A percentile compares a stretch with the other conserved stretches of the same genome.
Conservation (phyloP, 2,329 filamentous ascomycete genomes). For the Fusarium sp. region DNA sequence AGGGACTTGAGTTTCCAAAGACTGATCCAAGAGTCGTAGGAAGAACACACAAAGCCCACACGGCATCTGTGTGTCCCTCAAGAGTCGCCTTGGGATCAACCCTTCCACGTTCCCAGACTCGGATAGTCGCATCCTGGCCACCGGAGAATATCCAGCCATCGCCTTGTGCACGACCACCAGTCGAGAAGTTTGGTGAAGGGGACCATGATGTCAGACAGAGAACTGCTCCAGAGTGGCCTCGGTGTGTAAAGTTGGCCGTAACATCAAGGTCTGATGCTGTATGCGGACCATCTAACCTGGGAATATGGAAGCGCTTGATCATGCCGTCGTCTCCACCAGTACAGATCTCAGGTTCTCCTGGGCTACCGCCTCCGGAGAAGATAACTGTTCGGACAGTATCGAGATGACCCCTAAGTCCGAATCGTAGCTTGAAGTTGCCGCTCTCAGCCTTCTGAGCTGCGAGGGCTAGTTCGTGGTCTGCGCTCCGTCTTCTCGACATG, state of each 20-base stretch:
- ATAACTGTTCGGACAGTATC: slow-evolving; percentile 95
- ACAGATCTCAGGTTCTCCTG: slow-evolving; percentile 95
- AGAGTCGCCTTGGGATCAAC: slow-evolving; percentile 96
- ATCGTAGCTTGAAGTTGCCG: slow-evolving; percentile 89
- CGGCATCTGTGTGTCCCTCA: slow-evolving; percentile 93
- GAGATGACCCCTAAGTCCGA: slow-evolving; percentile 90
- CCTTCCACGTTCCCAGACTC: slow-evolving; percentile 94
- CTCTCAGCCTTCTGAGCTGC: slow-evolving; percentile 72
- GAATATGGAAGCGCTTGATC: slow-evolving; percentile 97
- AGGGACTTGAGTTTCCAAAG: slow-evolving; percentile 80
- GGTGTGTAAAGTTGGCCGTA: slow-evolving; percentile 92
- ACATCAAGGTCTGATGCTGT: slow-evolving; percentile 87
- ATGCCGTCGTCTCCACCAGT: slow-evolving; percentile 95
- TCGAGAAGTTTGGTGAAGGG: slow-evolving; percentile 87
- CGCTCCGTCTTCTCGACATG: slow-evolving; percentile 76
- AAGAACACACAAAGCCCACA: slow-evolving; percentile 95
- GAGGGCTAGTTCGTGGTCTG: slow-evolving; percentile 73
- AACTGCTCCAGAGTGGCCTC: slow-evolving; percentile 92
- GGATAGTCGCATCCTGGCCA: slow-evolving; percentile 91
- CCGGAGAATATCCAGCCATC: slow-evolving; percentile 99
- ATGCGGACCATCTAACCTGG: slow-evolving; percentile 75
- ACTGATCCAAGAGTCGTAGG: slow-evolving; percentile 84
- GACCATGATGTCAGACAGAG: slow-evolving; percentile 90
- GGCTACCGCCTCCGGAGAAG: slow-evolving; percentile 95
- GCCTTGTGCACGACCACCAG: slow-evolving; percentile 86